Conservation (phyloP, 148 eudicot species). For the Polygonum maritimum region DNA sequence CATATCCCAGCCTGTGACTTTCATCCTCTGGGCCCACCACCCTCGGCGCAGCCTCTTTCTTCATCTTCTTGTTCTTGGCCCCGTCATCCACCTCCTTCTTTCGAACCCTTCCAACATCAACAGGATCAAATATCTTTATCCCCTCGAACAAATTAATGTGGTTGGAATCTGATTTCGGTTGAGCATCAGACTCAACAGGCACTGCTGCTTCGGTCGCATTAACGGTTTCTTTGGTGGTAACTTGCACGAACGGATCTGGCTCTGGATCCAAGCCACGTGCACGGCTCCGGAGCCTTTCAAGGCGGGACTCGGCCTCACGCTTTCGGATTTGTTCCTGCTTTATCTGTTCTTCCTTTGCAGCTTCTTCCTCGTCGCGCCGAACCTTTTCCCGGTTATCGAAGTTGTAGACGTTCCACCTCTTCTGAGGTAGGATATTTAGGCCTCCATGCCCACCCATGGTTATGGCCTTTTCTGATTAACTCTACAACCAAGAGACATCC, state of each 20-base stretch:
- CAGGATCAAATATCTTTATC: constrained; percentile 80
- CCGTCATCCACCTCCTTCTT: constrained; percentile 24
- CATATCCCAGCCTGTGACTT: constrained; percentile 77
- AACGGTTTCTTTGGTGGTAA: background rate
- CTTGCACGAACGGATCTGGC: constrained; percentile 16
- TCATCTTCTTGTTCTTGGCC: constrained; percentile 52
- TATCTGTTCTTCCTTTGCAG: constrained; percentile 77
- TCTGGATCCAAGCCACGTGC: constrained; percentile 34
- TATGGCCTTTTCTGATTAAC: background rate
- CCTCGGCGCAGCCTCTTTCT: constrained; percentile 39
- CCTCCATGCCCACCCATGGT: constrained; percentile 98
- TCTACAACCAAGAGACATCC: background rate
- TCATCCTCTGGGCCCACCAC: constrained; percentile 88
- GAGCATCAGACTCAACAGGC: constrained; percentile 11
- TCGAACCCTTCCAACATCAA: constrained; percentile 20
- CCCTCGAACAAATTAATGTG: constrained; percentile 93
- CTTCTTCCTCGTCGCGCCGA: constrained; percentile 64
- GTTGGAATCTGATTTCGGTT: constrained; percentile 37
- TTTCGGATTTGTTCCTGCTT: constrained; percentile 65
- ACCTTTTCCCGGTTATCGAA: constrained; percentile 93
- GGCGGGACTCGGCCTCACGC: constrained; percentile 57
- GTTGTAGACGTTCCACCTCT: constrained; percentile 94
- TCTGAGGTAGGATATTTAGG: constrained; percentile 87
- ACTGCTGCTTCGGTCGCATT: background rate
- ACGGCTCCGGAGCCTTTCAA: constrained; percentile 59